These are phyloP conservation scores for Syzygium aromaticum DNA, from an alignment of 345 rosid genomes.

Conservation along the genomic window DNA sequence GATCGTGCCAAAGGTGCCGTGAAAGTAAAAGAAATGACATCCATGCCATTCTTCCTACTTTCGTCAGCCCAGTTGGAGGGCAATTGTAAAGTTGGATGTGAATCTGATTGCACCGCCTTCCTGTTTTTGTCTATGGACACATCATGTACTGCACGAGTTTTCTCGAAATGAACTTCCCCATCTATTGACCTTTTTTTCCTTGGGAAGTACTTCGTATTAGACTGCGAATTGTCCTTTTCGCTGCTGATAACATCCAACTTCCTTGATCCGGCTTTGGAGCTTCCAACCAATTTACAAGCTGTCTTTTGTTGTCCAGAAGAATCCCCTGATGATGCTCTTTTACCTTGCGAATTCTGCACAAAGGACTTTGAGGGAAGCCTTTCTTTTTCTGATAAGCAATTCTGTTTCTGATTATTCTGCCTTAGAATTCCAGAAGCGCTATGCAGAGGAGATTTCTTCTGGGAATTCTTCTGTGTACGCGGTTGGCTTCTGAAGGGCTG, in stretches of 20 bases:
- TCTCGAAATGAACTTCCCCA: slow-evolving; percentile 30
- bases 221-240: slow-evolving; percentile 29
- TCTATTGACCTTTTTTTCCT: slow-evolving; percentile 66
- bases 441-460: slow-evolving; percentile 29
- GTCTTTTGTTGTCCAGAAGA: slow-evolving; percentile 26
- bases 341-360: slow-evolving; percentile 24
- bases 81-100: slow-evolving; percentile 19
- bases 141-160: slow-evolving; percentile 23
- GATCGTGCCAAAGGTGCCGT: slow-evolving; percentile 58
- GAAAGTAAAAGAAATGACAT: slow-evolving; percentile 78
- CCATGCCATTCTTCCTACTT: slow-evolving; percentile 55
- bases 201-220: slow-evolving; percentile 23
- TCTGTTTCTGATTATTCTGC: slow-evolving; percentile 91
- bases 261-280: slow-evolving; percentile 43
- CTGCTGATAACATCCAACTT: slow-evolving; percentile 33
- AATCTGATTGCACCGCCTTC: slow-evolving; percentile 22
- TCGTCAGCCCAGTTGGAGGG: slow-evolving; percentile 42
- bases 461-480: slow-evolving; percentile 37
- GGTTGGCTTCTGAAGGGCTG: slow-evolving; percentile 54
- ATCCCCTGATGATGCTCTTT: slow-evolving; percentile 28
- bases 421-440: slow-evolving; percentile 52
- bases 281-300: slow-evolving; percentile 23
- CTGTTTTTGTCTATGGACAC: slow-evolving; percentile 14
- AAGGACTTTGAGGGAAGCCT: slow-evolving; percentile 31
- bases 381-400: slow-evolving; percentile 36